These are phyloP conservation scores for Xylaria sp. DNA, from an alignment of 2,329 filamentous ascomycete species.

Conservation along the genomic window DNA sequence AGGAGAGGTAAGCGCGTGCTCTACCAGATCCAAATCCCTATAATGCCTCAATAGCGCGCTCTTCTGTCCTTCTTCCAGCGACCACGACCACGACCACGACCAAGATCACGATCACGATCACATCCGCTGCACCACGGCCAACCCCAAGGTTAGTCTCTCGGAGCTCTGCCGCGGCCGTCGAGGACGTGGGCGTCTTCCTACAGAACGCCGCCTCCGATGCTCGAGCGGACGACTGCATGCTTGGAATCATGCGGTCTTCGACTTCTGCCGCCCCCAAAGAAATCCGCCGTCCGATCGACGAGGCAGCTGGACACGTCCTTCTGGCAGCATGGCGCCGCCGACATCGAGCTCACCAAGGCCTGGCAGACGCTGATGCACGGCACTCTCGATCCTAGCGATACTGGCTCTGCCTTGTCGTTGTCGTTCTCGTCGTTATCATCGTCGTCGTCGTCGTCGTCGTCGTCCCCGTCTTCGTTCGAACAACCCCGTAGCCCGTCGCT, in stretches of 20 bases:
- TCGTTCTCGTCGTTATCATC: no score
- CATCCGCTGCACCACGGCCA: background rate
- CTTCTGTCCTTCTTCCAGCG: background rate
- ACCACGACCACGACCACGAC: background rate
- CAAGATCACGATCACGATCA: background rate
- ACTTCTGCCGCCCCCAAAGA: conserved; percentile 57
- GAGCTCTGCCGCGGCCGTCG: background rate
- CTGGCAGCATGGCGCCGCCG: conserved; percentile 65
- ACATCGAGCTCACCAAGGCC: conserved; percentile 59
- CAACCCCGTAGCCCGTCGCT: conserved; percentile 48
- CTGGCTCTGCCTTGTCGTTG: conserved; percentile 38
- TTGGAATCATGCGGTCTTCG: conserved; percentile 67
- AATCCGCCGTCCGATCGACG: conserved; percentile 53
- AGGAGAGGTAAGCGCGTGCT: no score
- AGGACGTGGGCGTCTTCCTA: conserved; percentile 25
- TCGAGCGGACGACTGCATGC: conserved; percentile 67
- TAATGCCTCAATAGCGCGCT: conserved; percentile 17
- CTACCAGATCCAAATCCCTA: background rate
- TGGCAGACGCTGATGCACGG: conserved; percentile 55
- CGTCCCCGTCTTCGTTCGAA: conserved; percentile 15
- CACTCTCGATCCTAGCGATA: conserved; percentile 43
- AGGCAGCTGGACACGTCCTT: conserved; percentile 62
- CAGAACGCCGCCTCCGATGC: conserved; percentile 56
- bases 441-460: background rate
- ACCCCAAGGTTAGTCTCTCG: background rate